phyloP scores from a whole-genome alignment of 2,329 filamentous ascomycete species.

The Alternaria triticimaculans region DNA sequence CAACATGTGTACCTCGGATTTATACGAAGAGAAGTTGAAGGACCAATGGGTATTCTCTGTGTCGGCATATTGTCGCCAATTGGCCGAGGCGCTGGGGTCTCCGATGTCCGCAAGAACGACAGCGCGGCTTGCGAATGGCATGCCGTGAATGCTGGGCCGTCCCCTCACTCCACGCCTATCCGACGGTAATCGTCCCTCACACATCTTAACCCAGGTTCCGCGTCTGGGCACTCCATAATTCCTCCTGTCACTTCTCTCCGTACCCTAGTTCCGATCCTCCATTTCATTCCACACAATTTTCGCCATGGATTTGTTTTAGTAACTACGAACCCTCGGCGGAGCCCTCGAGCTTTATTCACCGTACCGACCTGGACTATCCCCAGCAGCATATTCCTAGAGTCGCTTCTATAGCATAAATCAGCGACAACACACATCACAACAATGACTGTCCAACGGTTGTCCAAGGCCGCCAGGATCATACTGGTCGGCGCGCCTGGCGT shows the following conservation, averaged over 20 bases:
- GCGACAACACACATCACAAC: background rate
- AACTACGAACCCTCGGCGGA: conserved; percentile 22
- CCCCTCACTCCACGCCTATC: conserved; percentile 13
- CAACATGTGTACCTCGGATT: background rate
- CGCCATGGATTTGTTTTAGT: conserved; percentile 31
- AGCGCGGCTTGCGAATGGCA: conserved; percentile 4
- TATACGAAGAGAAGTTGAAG: background rate
- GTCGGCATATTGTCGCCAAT: background rate
- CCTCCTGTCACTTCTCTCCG: background rate
- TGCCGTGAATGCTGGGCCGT: conserved; percentile 4
- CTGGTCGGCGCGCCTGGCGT: conserved; percentile 95
- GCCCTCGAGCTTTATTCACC: conserved; percentile 34
- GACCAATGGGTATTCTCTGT: background rate
- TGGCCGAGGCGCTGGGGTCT: conserved; percentile 12
- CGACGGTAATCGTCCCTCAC: conserved; percentile 1
- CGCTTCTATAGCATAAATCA: background rate
- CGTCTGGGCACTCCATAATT: background rate
- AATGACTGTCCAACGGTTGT: conserved; percentile 35
- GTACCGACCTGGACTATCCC: conserved; percentile 14
- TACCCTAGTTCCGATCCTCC: background rate
- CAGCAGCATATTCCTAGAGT: background rate
- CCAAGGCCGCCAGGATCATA: conserved; percentile 86
- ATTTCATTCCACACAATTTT: background rate
- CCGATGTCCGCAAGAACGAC: conserved; percentile 13
- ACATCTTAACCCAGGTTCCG: background rate